A percentile compares a stretch with the other conserved stretches of the same genome.
Evolutionary conservation across 2,329 filamentous ascomycete genomes (phyloP).

Genomic region (Sclerotinia sclerotiorum): DNA sequence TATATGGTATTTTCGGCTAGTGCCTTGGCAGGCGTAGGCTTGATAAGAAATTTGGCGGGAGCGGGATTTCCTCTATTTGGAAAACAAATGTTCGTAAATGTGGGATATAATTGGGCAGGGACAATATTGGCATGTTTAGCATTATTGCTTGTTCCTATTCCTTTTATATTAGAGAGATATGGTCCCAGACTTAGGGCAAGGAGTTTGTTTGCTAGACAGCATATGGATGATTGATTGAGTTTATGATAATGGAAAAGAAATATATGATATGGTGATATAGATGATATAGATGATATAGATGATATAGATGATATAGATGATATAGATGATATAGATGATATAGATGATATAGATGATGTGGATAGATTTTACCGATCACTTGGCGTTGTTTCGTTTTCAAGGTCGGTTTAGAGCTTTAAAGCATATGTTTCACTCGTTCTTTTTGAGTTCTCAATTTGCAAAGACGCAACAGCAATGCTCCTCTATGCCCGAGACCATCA

Average conservation of each 20-base stretch:
- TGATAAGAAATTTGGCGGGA: slow-evolving; percentile 44
- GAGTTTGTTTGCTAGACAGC: slow-evolving; percentile 33
- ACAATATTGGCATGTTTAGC: slow-evolving; percentile 42
- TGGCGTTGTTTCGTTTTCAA: neutral
- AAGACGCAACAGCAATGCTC: no score
- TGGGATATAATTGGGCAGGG: slow-evolving; percentile 44
- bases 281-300: no score
- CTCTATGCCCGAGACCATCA: no score
- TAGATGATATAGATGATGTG: no score
- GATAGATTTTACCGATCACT: neutral
- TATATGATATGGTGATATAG: no score
- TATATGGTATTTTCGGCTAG: slow-evolving; percentile 47
- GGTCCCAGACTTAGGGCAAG: slow-evolving; percentile 34
- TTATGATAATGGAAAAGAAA: neutral
- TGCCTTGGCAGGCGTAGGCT: slow-evolving; percentile 45
- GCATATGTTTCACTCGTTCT: neutral
- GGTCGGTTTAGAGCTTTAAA: neutral
- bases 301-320: neutral
- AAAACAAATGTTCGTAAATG: slow-evolving; percentile 39
- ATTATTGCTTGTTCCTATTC: slow-evolving; percentile 41
- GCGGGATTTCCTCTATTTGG: slow-evolving; percentile 45
- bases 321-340: no score
- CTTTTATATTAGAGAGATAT: slow-evolving; percentile 37
- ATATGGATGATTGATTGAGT: slow-evolving; percentile 23
- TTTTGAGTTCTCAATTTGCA: no score